Percentiles rank a stretch among this genome's conserved stretches.
Evolutionary conservation across 106 monocot genomes (phyloP).

Genomic region (Apostasia shenzhenica): DNA sequence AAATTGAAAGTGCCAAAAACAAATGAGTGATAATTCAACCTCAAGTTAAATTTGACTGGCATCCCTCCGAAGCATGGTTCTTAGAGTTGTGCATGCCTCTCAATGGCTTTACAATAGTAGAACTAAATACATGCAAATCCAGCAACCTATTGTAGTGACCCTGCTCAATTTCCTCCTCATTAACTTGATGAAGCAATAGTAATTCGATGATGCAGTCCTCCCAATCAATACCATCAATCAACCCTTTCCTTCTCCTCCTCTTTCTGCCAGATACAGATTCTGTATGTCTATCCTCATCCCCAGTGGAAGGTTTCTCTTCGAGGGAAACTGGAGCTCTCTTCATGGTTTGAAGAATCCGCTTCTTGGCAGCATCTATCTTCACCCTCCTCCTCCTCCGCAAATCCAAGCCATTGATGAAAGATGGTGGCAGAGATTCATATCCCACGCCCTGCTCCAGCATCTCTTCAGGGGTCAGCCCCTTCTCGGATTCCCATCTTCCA

Average conservation of each 20-base stretch:
- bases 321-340: neutral
- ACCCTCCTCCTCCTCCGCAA: slow-evolving; percentile 41
- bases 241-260: slow-evolving; percentile 18
- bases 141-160: slow-evolving; percentile 80
- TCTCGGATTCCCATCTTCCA: slow-evolving; percentile 23
- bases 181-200: slow-evolving; percentile 53
- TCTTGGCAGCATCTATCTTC: slow-evolving; percentile 57
- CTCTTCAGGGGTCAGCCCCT: slow-evolving; percentile 29
- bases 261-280: slow-evolving; percentile 4
- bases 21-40: no score
- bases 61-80: neutral
- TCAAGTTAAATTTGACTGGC: neutral
- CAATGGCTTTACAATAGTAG: neutral
- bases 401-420: slow-evolving; percentile 51
- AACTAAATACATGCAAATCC: slow-evolving; percentile 69
- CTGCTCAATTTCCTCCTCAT: slow-evolving; percentile 64
- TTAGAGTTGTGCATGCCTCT: no score
- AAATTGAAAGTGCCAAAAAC: no score
- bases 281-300: neutral
- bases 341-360: slow-evolving; percentile 44
- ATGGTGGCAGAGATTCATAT: slow-evolving; percentile 67
- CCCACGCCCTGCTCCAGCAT: slow-evolving; percentile 53
- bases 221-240: slow-evolving; percentile 47
- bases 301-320: neutral
- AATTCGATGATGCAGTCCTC: slow-evolving; percentile 83